Conservation (phyloP, 306 rosid genomes). For the Gastrolobium villosum region DNA sequence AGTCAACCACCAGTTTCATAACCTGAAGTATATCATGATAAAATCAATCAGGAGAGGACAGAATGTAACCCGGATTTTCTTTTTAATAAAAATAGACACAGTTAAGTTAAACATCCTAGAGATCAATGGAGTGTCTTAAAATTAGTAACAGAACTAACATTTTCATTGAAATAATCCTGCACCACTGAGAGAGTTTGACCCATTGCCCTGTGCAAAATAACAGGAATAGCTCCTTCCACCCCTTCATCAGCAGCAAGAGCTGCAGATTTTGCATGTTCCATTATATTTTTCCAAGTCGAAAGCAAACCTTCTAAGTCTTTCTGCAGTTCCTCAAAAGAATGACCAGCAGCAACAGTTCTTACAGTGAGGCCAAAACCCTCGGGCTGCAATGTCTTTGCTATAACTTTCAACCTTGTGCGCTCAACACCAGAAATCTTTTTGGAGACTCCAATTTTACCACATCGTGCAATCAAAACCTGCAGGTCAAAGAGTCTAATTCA, state of each 20-base stretch:
- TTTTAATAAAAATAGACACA: constrained; percentile 23
- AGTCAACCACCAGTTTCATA: constrained; percentile 90
- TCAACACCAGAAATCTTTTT: constrained; percentile 82
- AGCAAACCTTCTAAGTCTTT: constrained; percentile 88
- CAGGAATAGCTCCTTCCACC: constrained; percentile 93
- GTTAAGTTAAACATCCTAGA: constrained; percentile 11
- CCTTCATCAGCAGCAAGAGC: constrained; percentile 99
- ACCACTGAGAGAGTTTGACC: constrained; percentile 98
- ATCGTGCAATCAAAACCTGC: constrained; percentile 78
- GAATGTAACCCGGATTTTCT: constrained; percentile 21
- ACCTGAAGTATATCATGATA: constrained; percentile 65
- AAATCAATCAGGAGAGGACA: constrained; percentile 49
- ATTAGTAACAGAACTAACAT: constrained; percentile 58
- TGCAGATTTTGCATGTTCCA: constrained; percentile 89
- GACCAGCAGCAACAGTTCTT: constrained; percentile 97
- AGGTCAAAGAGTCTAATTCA: constrained; percentile 54
- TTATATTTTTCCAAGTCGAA: constrained; percentile 87
- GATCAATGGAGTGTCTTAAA: constrained; percentile 34
- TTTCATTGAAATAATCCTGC: constrained; percentile 92
- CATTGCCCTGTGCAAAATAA: constrained; percentile 89
- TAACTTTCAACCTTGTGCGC: constrained; percentile 90
- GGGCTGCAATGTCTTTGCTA: constrained; percentile 96
- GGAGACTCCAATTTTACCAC: constrained; percentile 86
- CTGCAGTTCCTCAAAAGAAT: constrained; percentile 87
- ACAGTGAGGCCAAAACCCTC: constrained; percentile 95